Conservation (phyloP, 495 filamentous ascomycete species). For the Aspergillus campestris region DNA sequence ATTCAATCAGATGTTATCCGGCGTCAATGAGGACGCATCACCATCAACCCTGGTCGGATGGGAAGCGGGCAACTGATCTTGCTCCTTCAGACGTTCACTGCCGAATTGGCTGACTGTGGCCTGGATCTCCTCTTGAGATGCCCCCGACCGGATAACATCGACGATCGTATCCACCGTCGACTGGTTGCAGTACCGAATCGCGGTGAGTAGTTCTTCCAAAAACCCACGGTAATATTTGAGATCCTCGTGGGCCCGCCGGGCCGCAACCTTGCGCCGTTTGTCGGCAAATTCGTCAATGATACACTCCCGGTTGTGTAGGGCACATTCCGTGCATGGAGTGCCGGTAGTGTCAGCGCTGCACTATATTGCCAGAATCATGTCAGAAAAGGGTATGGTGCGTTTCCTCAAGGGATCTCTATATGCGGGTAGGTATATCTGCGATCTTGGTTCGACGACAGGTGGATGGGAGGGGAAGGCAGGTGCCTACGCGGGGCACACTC, state of each 20-base stretch:
- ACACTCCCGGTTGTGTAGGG: conserved; percentile 27
- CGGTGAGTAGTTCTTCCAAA: conserved; percentile 20
- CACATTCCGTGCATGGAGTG: conserved; percentile 29
- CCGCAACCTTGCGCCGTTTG: conserved; percentile 33
- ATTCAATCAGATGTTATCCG: not conserved
- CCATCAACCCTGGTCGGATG: not conserved
- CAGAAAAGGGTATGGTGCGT: not conserved
- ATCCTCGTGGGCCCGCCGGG: conserved; percentile 22
- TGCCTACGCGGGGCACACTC: too few species aligned
- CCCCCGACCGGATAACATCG: conserved; percentile 18
- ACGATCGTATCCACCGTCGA: conserved; percentile 16
- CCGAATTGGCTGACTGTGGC: not conserved
- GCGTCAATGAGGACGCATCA: not conserved
- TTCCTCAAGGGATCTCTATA: too few species aligned
- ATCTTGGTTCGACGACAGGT: too few species aligned
- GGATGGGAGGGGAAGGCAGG: too few species aligned
- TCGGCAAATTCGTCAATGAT: conserved; percentile 31
- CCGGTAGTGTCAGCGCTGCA: conserved; percentile 23
- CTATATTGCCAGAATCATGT: not conserved
- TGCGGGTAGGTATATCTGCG: too few species aligned
- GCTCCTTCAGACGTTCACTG: not conserved
- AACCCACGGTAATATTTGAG: conserved; percentile 21
- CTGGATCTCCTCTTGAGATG: conserved; percentile 14
- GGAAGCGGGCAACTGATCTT: not conserved
- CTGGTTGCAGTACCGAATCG: conserved; percentile 19